Base-by-base conservation (phyloP, 1,139 yeast genomes). In the Pichia inconspicua region DNA sequence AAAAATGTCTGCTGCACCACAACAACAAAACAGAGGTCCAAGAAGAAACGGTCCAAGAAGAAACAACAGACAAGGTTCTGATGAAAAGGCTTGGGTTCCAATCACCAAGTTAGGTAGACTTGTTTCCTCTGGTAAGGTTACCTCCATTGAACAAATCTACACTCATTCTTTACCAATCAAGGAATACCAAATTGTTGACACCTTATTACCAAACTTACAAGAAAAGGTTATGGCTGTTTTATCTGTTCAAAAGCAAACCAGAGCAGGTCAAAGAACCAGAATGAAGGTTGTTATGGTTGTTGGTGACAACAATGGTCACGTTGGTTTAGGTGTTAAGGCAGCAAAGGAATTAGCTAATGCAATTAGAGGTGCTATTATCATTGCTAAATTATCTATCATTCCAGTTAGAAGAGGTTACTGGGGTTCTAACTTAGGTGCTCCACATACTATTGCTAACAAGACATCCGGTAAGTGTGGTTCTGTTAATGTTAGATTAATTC, bases 251-350 rank as follows among this genome's bases (percentile, higher is more conserved):
- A 92, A 92, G 84, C 99, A 92, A 80, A 92, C 99, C 82, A 84
- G 96, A 80, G 99, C 99, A 69, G 99, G 99, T 89, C 99, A 92
- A 84, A 92, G 99, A 84, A 92, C 98, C 78, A 89, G 99, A 83
- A 90, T 92, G 86, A 94, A 94, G 94, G 98, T 97, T 74, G 96
- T 92, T 71, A 97, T 94, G 72, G 90, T 92, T 71, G 89, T 92
- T 73, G 99, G 99, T 82, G 98, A 94, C 81, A 78, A 90, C 69
- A 88, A 89, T 88, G 99, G 98, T 75, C 98, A 94, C 83, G 96
- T 92, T 78, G 99, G 99, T 86, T 86, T 92, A 73, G 99, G 99
- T 82, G 90, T 94, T 80, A 94, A 94, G 89, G 90, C 97, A 75
- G 96, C 98, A 69, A 92, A 92, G 89, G 99, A 94, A 81, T 97